These are phyloP conservation scores for Areca catechu DNA, from an alignment of 176 grass and related monocot species.

Conservation along the genomic window DNA sequence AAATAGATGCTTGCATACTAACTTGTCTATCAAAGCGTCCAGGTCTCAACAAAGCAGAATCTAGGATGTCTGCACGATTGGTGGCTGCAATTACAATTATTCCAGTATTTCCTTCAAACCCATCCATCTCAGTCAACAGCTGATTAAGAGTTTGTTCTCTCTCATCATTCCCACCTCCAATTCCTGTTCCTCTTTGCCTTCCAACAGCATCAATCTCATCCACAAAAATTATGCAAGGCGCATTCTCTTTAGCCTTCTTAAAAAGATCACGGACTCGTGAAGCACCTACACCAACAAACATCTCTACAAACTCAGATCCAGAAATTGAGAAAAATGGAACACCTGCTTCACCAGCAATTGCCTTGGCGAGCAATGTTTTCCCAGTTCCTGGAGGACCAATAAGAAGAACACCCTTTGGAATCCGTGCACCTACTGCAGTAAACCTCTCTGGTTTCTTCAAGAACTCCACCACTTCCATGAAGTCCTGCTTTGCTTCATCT, in stretches of 20 bases:
- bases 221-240: slow-evolving; percentile 8
- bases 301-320: slow-evolving; percentile 11
- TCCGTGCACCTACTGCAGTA: slow-evolving; percentile 10
- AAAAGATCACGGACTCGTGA: slow-evolving; percentile 14
- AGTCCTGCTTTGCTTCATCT: slow-evolving; percentile 16
- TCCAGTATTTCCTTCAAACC: slow-evolving; percentile 2
- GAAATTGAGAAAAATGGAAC: slow-evolving; percentile 15
- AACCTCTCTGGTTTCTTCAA: slow-evolving; percentile 13
- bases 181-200: no score
- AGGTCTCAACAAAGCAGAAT: no score
- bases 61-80: not conserved
- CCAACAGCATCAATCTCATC: slow-evolving; percentile 6
- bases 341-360: slow-evolving; percentile 17
- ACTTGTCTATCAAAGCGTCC: no score
- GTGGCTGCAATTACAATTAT: not conserved
- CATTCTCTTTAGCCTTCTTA: slow-evolving; percentile 14
- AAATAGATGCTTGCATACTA: no score
- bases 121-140: slow-evolving; percentile 2
- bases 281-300: slow-evolving; percentile 11
- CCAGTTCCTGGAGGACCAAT: slow-evolving; percentile 16
- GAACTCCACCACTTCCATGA: slow-evolving; percentile 15
- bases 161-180: no score
- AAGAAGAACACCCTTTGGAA: slow-evolving; percentile 17
- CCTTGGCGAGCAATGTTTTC: slow-evolving; percentile 12
- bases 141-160: slow-evolving; percentile 1